Evolutionary conservation across 1,284 basidiomycete genomes (phyloP).

Genomic region (Microbotryum intermedium): DNA sequence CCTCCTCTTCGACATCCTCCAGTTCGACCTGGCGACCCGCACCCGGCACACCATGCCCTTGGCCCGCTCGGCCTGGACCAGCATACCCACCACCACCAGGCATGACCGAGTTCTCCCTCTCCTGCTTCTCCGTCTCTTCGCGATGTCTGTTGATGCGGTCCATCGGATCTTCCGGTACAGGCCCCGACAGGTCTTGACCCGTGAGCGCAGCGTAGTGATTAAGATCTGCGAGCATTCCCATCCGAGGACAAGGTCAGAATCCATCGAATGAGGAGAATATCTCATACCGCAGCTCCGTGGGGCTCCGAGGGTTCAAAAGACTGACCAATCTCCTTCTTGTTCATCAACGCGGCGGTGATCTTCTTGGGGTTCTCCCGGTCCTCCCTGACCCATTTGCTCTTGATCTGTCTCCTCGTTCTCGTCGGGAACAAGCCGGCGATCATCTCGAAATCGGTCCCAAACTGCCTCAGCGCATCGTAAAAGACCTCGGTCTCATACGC

Average conservation of each 20-base stretch:
- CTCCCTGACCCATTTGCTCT: constrained; percentile 81
- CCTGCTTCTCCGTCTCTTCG: constrained; percentile 5
- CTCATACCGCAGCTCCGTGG: no score
- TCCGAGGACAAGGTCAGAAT: no score
- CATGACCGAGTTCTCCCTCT: not conserved
- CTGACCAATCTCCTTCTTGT: constrained; percentile 28
- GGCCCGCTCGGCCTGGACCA: constrained; percentile 1
- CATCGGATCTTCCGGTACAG: constrained; percentile 31
- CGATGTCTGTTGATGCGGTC: constrained; percentile 26
- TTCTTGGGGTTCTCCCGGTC: constrained; percentile 60
- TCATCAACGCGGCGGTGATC: constrained; percentile 33
- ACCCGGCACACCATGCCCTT: not conserved
- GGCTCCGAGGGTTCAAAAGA: no score
- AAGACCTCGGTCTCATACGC: constrained; percentile 77
- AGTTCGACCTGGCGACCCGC: not conserved
- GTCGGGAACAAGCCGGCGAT: constrained; percentile 75
- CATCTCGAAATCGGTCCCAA: constrained; percentile 85
- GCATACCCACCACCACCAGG: not conserved
- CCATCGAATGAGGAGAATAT: no score
- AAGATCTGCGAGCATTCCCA: constrained; percentile 20
- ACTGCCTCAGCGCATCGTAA: constrained; percentile 71
- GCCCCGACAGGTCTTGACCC: constrained; percentile 25
- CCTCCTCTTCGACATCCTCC: not conserved
- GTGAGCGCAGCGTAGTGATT: constrained; percentile 22
- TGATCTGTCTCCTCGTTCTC: constrained; percentile 77